Evolutionary conservation across 352 stramenopile genomes (phyloP).

Genomic region (Phytophthora colocasiae): DNA sequence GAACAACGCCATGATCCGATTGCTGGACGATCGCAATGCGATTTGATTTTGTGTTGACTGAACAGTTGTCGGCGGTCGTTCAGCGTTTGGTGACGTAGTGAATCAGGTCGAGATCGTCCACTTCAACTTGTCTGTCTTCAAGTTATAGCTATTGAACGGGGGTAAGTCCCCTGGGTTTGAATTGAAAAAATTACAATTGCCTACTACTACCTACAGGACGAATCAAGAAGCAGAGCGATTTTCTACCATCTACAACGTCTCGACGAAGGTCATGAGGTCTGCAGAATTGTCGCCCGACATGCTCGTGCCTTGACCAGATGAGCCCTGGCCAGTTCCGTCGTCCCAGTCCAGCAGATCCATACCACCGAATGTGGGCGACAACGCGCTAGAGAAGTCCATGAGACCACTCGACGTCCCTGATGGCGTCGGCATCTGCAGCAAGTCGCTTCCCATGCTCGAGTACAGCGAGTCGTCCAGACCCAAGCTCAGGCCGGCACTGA

Average conservation of each 20-base stretch:
- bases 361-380: constrained; percentile 68
- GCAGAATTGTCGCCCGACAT: constrained; percentile 50
- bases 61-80: constrained; percentile 13
- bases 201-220: constrained; percentile 16
- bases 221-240: constrained; percentile 4
- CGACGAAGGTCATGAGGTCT: constrained; percentile 81
- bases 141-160: not conserved
- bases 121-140: constrained; percentile 19
- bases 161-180: not conserved
- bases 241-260: constrained; percentile 49
- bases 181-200: constrained; percentile 38
- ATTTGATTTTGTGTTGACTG: constrained; percentile 33
- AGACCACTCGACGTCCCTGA: constrained; percentile 45
- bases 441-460: constrained; percentile 52
- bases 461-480: constrained; percentile 72
- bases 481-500: constrained; percentile 55
- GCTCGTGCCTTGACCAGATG: constrained; percentile 21
- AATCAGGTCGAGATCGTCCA: not conserved
- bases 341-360: constrained; percentile 64
- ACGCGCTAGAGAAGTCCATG: constrained; percentile 73
- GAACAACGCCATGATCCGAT: constrained; percentile 18
- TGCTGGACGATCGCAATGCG: constrained; percentile 10
- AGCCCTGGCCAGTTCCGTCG: constrained; percentile 28
- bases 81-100: not conserved
- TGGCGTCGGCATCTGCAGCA: constrained; percentile 69